Evolutionary conservation across 306 rosid genomes (phyloP).

Genomic region (Gastrolobium bilobum): DNA sequence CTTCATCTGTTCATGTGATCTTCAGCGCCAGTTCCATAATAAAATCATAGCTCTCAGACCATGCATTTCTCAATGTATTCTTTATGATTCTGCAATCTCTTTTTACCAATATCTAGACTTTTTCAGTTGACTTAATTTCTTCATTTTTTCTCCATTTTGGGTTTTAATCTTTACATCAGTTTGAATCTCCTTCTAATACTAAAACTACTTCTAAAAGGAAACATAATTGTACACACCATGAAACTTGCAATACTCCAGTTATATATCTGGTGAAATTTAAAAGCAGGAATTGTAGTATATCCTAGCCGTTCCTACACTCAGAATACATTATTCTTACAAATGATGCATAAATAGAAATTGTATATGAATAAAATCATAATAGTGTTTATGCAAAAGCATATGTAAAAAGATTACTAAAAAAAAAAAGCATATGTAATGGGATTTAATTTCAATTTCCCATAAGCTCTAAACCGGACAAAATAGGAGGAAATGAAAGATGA

Average conservation of each 20-base stretch:
- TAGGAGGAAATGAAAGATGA: conserved; percentile 8
- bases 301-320: conserved; percentile 21
- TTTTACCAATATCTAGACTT: conserved; percentile 46
- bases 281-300: conserved; percentile 17
- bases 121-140: conserved; percentile 42
- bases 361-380: conserved; percentile 3
- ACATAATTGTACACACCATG: neutral
- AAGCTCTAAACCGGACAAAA: conserved; percentile 40
- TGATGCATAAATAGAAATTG: conserved; percentile 30
- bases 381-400: conserved; percentile 41
- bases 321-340: conserved; percentile 31
- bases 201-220: neutral
- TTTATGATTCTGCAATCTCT: conserved; percentile 35
- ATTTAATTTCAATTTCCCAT: conserved; percentile 15
- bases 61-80: conserved; percentile 34
- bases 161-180: neutral
- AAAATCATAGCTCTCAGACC: conserved; percentile 42
- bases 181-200: neutral
- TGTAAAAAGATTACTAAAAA: conserved; percentile 35
- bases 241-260: neutral
- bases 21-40: conserved; percentile 51
- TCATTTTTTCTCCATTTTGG: conserved; percentile 3
- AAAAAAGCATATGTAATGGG: conserved; percentile 14
- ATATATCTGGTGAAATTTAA: neutral
- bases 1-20: conserved; percentile 58